phyloP scores from a whole-genome alignment of 2,329 filamentous ascomycete genomes.

The Amphichorda felina region DNA sequence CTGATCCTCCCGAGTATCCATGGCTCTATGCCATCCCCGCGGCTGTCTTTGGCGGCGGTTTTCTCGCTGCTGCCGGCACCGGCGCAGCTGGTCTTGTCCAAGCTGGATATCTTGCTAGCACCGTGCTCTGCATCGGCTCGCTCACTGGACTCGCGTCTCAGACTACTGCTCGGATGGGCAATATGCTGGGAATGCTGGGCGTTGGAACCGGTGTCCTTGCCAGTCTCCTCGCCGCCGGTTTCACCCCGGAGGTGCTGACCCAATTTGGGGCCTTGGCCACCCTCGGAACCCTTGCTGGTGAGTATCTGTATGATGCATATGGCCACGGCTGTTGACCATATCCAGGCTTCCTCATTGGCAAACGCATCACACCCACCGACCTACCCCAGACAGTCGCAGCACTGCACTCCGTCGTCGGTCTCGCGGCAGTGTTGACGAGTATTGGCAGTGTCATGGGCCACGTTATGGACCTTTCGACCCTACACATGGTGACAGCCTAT shows the following conservation, averaged over 20 bases:
- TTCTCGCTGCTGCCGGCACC: constrained; percentile 66
- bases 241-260: constrained; percentile 63
- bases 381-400: constrained; percentile 84
- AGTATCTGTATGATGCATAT: constrained; percentile 4
- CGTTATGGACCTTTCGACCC: constrained; percentile 56
- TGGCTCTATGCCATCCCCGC: constrained; percentile 78
- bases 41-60: constrained; percentile 68
- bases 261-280: constrained; percentile 72
- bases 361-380: constrained; percentile 77
- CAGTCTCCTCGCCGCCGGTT: constrained; percentile 70
- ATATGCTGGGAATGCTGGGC: constrained; percentile 76
- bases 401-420: constrained; percentile 78
- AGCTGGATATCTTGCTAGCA: constrained; percentile 77
- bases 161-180: constrained; percentile 71
- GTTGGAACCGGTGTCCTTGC: constrained; percentile 75
- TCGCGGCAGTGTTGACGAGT: constrained; percentile 79
- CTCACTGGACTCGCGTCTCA: constrained; percentile 75
- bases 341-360: constrained; percentile 61
- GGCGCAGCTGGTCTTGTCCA: constrained; percentile 78
- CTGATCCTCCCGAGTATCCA: constrained; percentile 77
- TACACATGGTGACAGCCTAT: constrained; percentile 80
- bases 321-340: constrained; percentile 3
- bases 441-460: constrained; percentile 76
- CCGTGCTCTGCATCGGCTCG: constrained; percentile 74
- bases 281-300: constrained; percentile 53